Percentiles rank a stretch among this genome's conserved stretches.
Evolutionary conservation across 1,284 basidiomycete species (phyloP).

Genomic region (Cutaneotrichosporon sp.): DNA sequence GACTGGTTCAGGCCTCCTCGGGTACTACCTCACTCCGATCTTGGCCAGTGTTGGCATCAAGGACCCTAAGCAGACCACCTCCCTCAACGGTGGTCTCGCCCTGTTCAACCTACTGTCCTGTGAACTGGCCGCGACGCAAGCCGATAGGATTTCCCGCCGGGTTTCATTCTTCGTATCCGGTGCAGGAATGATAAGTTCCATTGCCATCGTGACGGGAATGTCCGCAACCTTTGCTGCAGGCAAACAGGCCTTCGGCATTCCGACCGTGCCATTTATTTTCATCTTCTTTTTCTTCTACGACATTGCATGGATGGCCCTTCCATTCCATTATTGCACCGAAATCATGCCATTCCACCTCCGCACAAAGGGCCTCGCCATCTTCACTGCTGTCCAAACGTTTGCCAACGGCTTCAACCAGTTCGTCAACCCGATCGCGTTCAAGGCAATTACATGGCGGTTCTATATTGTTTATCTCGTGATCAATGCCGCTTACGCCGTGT

Average conservation of each 20-base stretch:
- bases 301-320: slow-evolving; percentile 33
- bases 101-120: slow-evolving; percentile 19
- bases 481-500: slow-evolving; percentile 8
- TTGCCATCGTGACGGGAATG: slow-evolving; percentile 11
- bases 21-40: slow-evolving; percentile 18
- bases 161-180: slow-evolving; percentile 15
- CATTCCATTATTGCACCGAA: slow-evolving; percentile 59
- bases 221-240: slow-evolving; percentile 9
- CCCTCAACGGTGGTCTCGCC: slow-evolving; percentile 24
- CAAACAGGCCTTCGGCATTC: slow-evolving; percentile 5
- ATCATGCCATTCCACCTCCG: slow-evolving; percentile 32
- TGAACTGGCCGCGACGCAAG: background rate
- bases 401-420: slow-evolving; percentile 14
- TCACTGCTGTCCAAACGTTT: slow-evolving; percentile 8
- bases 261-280: slow-evolving; percentile 19
- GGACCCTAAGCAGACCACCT: slow-evolving; percentile 11
- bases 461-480: slow-evolving; percentile 22
- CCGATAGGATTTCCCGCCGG: slow-evolving; percentile 2
- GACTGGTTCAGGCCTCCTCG: slow-evolving; percentile 17
- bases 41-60: slow-evolving; percentile 25
- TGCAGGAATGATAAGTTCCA: slow-evolving; percentile 12
- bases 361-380: slow-evolving; percentile 32
- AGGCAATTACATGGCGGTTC: slow-evolving; percentile 12
- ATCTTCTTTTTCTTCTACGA: slow-evolving; percentile 28
- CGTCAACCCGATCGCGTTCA: slow-evolving; percentile 16